Base-by-base conservation (phyloP, 495 filamentous ascomycete species). In the Patellaria atrata region DNA sequence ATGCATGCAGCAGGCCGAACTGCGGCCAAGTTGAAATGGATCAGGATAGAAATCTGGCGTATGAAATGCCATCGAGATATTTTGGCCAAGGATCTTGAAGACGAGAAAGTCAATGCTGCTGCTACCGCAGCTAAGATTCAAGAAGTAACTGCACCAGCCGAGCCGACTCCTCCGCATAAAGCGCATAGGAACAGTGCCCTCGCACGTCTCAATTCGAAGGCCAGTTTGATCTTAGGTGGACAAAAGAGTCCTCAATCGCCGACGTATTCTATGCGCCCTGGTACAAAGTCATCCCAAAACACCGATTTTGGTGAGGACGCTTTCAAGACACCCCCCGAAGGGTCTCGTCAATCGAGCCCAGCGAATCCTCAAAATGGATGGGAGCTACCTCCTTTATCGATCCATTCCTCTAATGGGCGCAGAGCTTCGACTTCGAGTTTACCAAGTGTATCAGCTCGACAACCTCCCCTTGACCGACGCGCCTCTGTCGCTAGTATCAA, bases 21-120 rank as follows among this genome's bases (percentile, higher is more conserved):
- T 59, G 73, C 86, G 16, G 85, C 85, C 4, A 86, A 89, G 47
- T 61, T 96, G 23, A 87, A 91, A 51, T 94, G 86, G 87, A 72
- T 77, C 13, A 66, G 89, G 39, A 83, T 86, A 53, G 85, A 94
- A 41, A 87, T 93, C 9, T 94, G 83, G 84, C 82, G 77, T 17
- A 67, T 86, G 39, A 85, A 71, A 51, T 94, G 86, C 41, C 84
- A 96, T 55, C 77, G 77, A 33, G 85, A 94, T 50, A 81, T 99
- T 35, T 66, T 96, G 9, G 62, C 70, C 1, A 60, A 83, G 56
- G 89, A 94, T 50, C 60, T 96, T 24, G 78, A 83, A 38, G 82
- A 94, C 37, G 83, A 92, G 58, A 53, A 38, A 38, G 37, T 48
- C 28, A 38, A 27, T 38, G 28, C 40, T 23, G 30, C 11, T 11